Percentiles rank a stretch among this genome's conserved stretches.
These are phyloP conservation scores for Pseudopyricularia cyperi DNA, from an alignment of 2,329 filamentous ascomycete genomes.

Conservation along the genomic window DNA sequence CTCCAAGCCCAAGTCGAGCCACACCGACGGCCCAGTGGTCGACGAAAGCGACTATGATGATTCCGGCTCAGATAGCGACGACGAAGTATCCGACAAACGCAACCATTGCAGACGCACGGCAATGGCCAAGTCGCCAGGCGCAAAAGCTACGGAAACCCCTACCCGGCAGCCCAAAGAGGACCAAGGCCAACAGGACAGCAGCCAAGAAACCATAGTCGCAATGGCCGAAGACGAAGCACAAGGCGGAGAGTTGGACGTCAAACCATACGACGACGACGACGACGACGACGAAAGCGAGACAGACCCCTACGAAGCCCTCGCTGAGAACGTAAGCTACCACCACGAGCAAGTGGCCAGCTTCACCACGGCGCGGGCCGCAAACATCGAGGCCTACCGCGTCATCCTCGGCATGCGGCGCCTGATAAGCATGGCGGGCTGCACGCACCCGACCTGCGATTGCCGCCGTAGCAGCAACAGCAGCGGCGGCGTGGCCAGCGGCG, in stretches of 20 bases:
- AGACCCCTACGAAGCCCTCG: not conserved
- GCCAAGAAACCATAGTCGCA: not conserved
- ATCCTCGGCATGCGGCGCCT: not conserved
- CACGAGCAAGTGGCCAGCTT: conserved; percentile 4
- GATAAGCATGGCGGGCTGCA: not conserved
- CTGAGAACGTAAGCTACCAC: not conserved
- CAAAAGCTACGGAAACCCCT: not conserved
- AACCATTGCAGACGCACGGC: not conserved
- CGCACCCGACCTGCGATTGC: not conserved
- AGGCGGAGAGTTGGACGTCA: not conserved
- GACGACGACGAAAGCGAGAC: not conserved
- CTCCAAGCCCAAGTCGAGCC: not conserved
- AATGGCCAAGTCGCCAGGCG: not conserved
- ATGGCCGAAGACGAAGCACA: not conserved
- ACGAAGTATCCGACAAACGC: not conserved
- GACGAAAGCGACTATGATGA: not conserved
- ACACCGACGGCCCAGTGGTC: not conserved
- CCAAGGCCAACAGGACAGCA: not conserved
- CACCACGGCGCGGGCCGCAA: conserved; percentile 5
- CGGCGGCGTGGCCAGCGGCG: not conserved
- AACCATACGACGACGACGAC: not conserved
- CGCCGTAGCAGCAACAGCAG: not conserved
- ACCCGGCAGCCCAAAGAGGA: not conserved
- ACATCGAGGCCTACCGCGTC: conserved; percentile 3
- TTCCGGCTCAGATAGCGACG: not conserved